phyloP scores from a whole-genome alignment of 2,329 filamentous ascomycete genomes.

The Exophiala alcalophila region DNA sequence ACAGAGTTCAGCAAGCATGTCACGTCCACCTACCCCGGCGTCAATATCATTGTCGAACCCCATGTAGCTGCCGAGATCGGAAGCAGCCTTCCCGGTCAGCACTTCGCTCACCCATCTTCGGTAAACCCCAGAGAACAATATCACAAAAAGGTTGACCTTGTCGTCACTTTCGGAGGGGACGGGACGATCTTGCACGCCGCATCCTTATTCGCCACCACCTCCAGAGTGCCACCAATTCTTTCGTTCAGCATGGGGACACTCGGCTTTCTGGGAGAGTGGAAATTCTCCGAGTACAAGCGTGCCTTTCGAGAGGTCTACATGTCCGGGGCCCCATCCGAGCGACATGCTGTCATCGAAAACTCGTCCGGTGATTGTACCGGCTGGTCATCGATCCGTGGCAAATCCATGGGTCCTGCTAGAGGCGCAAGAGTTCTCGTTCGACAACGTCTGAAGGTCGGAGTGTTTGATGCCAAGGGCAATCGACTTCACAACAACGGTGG shows the following conservation, averaged over 20 bases:
- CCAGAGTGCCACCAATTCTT: conserved; percentile 81
- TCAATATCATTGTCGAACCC: conserved; percentile 80
- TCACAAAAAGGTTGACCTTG: conserved; percentile 79
- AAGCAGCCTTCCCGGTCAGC: conserved; percentile 30
- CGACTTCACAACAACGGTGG: conserved; percentile 36
- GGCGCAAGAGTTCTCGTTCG: conserved; percentile 80
- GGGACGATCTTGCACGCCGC: conserved; percentile 84
- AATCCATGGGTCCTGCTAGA: conserved; percentile 72
- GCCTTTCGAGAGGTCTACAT: conserved; percentile 93
- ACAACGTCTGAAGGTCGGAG: conserved; percentile 79
- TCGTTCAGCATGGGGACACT: conserved; percentile 97
- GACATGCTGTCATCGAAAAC: conserved; percentile 44
- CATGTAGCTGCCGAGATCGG: conserved; percentile 71
- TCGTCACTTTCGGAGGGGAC: conserved; percentile 88
- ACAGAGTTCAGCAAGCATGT: conserved; percentile 68
- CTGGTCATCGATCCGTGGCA: conserved; percentile 74
- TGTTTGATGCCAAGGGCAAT: conserved; percentile 67
- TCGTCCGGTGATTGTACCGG: conserved; percentile 42
- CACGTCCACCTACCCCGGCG: conserved; percentile 71
- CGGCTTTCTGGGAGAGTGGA: conserved; percentile 95
- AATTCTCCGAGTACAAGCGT: conserved; percentile 85
- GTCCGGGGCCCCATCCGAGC: conserved; percentile 59
- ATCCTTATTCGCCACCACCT: conserved; percentile 77
- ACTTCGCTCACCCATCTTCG: conserved; percentile 12
- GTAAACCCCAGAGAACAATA: conserved; percentile 37